Evolutionary conservation across 371 early-diverging fungal genomes (phyloP), one percentile per base, ranked within the genome.

Genomic region (Dentiscutata heterogama): DNA sequence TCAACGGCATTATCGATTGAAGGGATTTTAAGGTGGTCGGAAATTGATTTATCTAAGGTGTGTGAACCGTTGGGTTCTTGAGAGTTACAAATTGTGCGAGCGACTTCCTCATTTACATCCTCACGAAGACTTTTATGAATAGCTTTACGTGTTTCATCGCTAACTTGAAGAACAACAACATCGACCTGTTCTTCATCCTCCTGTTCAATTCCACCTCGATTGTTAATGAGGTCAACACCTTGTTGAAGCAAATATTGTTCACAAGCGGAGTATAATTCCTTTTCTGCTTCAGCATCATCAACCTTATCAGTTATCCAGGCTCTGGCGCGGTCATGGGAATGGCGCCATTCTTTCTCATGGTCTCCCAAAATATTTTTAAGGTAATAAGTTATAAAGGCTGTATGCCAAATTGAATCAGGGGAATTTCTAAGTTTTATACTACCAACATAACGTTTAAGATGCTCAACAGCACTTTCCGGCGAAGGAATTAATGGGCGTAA

Each of bases 161-260:
- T 25, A 20, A 74, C 74, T 20, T 74, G 27, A 74, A 56, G 25
- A 10, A 22, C 35, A 20, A 39, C 6, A 31, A 31, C 46, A 3
- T 71, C n/a, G 1, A 74, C 16, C 13, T n/a, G 56, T 13, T 31
- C n/a, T n/a, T 13, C 35, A 58, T 61, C 46, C 3, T 53, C 25
- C 13, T 63, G 7, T 60, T 2, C 1, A 29, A 25, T 27, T 18
- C 25, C 27, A 18, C 16, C 2, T 53, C 10, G 3, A 27, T 6
- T 63, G 6, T 46, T 22, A 5, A 63, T 22, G 22, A 18, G 1
- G 1, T 16, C 42, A 42, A 35, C 16, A 0, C 29, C 31, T 74
- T 56, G 53, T 74, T 74, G 53, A 20, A 74, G 27, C 1, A 74
- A 22, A 31, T 74, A 74, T 74, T 51, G 51, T 56, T 74, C 56